phyloP scores from a whole-genome alignment of 164 flowering plant species.

The Vitis riparia region DNA sequence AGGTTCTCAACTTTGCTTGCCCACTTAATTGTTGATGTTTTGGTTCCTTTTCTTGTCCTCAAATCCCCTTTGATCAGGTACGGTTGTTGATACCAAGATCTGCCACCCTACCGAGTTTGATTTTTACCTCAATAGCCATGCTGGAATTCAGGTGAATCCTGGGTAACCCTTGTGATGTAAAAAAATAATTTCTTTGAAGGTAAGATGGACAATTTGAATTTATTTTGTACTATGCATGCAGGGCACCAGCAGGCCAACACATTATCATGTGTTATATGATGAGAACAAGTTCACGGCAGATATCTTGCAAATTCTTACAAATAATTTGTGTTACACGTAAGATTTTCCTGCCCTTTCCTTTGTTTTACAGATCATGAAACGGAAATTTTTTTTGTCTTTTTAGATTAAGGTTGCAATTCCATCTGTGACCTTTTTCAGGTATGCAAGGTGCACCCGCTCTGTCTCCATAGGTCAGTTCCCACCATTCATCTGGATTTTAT shows the following conservation, averaged over 20 bases:
- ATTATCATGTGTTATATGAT: constrained; percentile 78
- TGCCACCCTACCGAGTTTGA: constrained; percentile 92
- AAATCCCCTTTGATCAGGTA: constrained; percentile 44
- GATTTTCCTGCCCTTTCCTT: neutral
- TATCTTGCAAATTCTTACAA: constrained; percentile 55
- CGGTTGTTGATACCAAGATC: constrained; percentile 80
- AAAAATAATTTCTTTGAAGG: neutral
- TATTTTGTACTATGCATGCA: constrained; percentile 10
- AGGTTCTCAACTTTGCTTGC: constrained; percentile 33
- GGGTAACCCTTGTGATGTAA: neutral
- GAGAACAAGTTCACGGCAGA: constrained; percentile 74
- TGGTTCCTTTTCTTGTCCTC: neutral
- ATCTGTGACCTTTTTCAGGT: constrained; percentile 37
- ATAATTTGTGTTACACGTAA: constrained; percentile 81
- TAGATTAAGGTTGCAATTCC: too few relatives aligned
- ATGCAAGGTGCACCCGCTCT: constrained; percentile 84
- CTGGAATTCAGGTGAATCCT: constrained; percentile 77
- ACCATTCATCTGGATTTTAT: neutral
- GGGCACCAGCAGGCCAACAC: constrained; percentile 86
- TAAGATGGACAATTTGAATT: neutral
- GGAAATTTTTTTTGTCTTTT: neutral
- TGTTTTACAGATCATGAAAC: neutral
- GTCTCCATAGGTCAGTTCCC: constrained; percentile 72
- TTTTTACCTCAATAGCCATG: constrained; percentile 91
- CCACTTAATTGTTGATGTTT: neutral